A percentile compares a stretch with the other conserved stretches of the same genome.
phyloP scores from a whole-genome alignment of 306 rosid species.

The Cyamopsis tetragonoloba region DNA sequence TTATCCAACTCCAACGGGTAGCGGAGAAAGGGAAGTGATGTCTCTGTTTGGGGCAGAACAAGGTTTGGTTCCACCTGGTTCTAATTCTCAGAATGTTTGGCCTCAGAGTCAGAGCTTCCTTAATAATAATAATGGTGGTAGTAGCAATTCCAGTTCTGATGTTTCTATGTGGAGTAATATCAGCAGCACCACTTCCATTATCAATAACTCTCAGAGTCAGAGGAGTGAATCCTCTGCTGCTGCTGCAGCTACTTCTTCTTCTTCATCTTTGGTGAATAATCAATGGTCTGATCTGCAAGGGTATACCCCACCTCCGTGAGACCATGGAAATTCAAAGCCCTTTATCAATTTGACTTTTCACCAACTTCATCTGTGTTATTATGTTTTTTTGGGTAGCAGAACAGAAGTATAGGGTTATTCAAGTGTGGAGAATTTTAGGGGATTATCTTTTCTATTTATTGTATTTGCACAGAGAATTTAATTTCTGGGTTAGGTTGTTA shows the following conservation, averaged over 20 bases:
- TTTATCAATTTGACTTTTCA: neutral
- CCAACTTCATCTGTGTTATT: slow-evolving; percentile 1
- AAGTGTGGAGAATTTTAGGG: too few relatives aligned
- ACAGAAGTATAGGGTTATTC: neutral
- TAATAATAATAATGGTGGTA: neutral
- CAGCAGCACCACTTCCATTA: slow-evolving; percentile 24
- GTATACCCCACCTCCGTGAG: slow-evolving; percentile 37
- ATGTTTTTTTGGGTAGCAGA: neutral
- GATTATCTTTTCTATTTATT: too few relatives aligned
- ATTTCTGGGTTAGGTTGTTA: slow-evolving; percentile 34
- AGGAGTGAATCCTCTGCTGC: neutral
- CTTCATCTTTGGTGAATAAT: slow-evolving; percentile 28
- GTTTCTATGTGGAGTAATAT: slow-evolving; percentile 44
- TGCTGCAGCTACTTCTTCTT: slow-evolving; percentile 17
- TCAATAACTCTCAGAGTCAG: neutral
- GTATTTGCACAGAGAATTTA: slow-evolving; percentile 20
- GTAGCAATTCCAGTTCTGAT: slow-evolving; percentile 13
- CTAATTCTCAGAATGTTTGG: slow-evolving; percentile 32
- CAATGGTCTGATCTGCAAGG: slow-evolving; percentile 47
- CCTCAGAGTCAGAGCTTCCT: slow-evolving; percentile 31
- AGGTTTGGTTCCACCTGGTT: slow-evolving; percentile 25
- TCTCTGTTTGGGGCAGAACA: slow-evolving; percentile 3
- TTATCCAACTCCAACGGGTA: slow-evolving; percentile 28
- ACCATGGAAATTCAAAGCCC: neutral
- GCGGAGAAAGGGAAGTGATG: slow-evolving; percentile 10